These are phyloP conservation scores for Hypholoma fasciculare DNA, from an alignment of 768 basidiomycete species.

Conservation along the genomic window DNA sequence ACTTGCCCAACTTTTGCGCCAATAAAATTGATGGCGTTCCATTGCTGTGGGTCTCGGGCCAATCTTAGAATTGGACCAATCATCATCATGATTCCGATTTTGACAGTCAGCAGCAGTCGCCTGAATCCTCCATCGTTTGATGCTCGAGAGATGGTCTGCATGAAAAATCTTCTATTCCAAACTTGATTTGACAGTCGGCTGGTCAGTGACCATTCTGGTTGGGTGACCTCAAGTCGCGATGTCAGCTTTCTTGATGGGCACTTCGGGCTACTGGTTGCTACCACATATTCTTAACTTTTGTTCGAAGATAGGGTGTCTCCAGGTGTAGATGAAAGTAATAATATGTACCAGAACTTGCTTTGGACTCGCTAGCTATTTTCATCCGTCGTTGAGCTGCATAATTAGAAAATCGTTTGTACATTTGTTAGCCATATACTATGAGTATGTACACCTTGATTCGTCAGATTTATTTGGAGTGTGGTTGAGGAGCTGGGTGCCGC, in stretches of 20 bases:
- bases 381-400: too few relatives aligned
- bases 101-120: background rate
- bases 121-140: background rate
- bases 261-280: slow-evolving; percentile 17
- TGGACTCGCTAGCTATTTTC: too few relatives aligned
- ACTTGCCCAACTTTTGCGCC: slow-evolving; percentile 14
- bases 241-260: slow-evolving; percentile 15
- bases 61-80: slow-evolving; percentile 2
- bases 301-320: background rate
- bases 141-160: background rate
- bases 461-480: too few relatives aligned
- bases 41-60: slow-evolving; percentile 12
- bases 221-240: slow-evolving; percentile 1
- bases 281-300: background rate
- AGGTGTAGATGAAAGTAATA: background rate
- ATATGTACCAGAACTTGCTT: too few relatives aligned
- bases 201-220: too few relatives aligned
- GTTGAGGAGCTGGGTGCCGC: too few relatives aligned
- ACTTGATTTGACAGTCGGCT: slow-evolving; percentile 7
- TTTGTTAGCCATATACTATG: too few relatives aligned
- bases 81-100: slow-evolving; percentile 1
- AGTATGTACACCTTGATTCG: too few relatives aligned
- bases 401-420: too few relatives aligned
- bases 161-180: background rate
- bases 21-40: slow-evolving; percentile 17